Evolutionary conservation across 129 eudicot genomes (phyloP).

Genomic region (Saussurea involucrata): DNA sequence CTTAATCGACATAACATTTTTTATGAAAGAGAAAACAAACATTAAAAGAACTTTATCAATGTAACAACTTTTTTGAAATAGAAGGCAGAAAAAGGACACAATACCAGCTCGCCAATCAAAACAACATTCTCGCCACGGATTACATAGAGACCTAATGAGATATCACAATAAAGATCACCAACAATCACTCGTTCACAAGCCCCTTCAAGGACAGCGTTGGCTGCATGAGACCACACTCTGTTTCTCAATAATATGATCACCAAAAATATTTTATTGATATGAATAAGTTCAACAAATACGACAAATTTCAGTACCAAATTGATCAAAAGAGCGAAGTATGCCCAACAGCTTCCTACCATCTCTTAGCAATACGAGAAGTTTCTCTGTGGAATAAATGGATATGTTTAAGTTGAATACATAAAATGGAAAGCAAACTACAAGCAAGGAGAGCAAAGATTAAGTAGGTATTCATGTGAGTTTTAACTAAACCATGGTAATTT

Average conservation of each 20-base stretch:
- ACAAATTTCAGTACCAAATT: conserved; percentile 36
- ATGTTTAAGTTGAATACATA: neutral
- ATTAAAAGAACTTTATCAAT: neutral
- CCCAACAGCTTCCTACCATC: conserved; percentile 58
- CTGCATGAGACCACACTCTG: conserved; percentile 12
- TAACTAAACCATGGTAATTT: neutral
- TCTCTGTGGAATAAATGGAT: conserved; percentile 25
- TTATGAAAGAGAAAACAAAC: neutral
- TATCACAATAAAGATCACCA: conserved; percentile 36
- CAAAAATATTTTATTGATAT: neutral
- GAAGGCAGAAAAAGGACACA: neutral
- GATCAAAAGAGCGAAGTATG: conserved; percentile 51
- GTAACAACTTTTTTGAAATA: neutral
- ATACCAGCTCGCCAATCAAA: conserved; percentile 38
- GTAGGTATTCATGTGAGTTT: too few species aligned
- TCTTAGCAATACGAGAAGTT: conserved; percentile 41
- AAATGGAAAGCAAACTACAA: neutral
- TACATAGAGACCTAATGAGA: conserved; percentile 35
- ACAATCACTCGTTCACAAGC: conserved; percentile 40
- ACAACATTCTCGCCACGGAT: conserved; percentile 41
- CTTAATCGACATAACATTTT: neutral
- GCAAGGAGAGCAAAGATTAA: neutral
- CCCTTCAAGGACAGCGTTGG: conserved; percentile 40
- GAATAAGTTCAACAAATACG: neutral
- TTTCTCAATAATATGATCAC: conserved; percentile 5